These are phyloP conservation scores for Rhododendron molle DNA, from an alignment of 148 eudicot species.

Conservation along the genomic window DNA sequence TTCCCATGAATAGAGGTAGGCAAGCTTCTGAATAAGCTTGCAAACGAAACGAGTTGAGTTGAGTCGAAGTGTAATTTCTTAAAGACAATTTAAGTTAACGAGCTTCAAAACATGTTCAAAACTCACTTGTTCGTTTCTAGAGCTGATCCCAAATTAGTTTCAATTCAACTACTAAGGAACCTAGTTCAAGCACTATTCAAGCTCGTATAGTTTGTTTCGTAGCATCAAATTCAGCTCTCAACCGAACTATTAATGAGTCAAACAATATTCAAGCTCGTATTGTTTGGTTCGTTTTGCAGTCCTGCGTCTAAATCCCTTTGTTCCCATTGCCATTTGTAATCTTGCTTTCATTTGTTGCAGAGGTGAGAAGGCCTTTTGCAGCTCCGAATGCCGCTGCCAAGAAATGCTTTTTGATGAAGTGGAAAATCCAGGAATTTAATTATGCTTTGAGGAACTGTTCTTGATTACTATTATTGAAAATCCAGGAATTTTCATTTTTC, in stretches of 20 bases:
- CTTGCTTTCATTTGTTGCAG: background rate
- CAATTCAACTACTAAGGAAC: background rate
- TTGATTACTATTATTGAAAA: background rate
- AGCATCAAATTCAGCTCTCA: no score
- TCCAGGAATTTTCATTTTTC: background rate
- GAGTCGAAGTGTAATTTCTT: background rate
- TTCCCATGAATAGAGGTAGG: background rate
- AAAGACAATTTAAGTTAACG: background rate
- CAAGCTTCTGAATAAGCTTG: background rate
- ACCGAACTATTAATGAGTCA: no score
- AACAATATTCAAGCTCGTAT: background rate
- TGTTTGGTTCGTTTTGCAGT: background rate
- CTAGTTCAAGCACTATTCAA: background rate
- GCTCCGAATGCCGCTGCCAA: constrained; percentile 73
- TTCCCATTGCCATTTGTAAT: background rate
- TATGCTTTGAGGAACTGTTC: constrained; percentile 3
- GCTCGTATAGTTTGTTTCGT: background rate
- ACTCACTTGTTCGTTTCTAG: background rate
- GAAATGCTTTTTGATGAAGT: constrained; percentile 66
- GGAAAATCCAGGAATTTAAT: constrained; percentile 22
- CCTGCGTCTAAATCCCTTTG: background rate
- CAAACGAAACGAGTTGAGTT: background rate
- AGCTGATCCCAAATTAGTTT: background rate
- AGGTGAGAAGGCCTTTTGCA: constrained; percentile 77
- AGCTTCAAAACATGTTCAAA: background rate